Evolutionary conservation across 768 basidiomycete species (phyloP).

Genomic region (Boletus rubroflammeus): DNA sequence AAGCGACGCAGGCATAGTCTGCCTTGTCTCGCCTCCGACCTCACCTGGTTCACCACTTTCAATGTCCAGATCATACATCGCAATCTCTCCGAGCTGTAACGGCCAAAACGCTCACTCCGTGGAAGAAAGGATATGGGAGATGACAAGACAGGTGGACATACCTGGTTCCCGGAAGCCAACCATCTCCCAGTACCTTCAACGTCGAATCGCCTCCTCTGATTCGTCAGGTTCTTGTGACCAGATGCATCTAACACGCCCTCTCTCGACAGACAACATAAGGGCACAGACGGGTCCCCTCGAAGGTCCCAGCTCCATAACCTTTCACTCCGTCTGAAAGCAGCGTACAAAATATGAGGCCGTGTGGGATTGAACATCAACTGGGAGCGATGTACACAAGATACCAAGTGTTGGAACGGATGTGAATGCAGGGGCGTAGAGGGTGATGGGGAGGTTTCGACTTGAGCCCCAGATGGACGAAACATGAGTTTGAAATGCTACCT

Average conservation of each 20-base stretch:
- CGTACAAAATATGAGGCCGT: constrained; percentile 69
- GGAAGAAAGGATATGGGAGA: not conserved
- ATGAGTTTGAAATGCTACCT: not conserved
- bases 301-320: constrained; percentile 77
- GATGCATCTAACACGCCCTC: not conserved
- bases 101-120: not conserved
- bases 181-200: constrained; percentile 64
- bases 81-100: constrained; percentile 53
- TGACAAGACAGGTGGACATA: constrained; percentile 27
- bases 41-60: not conserved
- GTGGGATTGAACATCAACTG: constrained; percentile 78
- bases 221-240: constrained; percentile 40
- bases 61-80: constrained; percentile 50
- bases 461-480: not conserved
- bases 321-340: constrained; percentile 63
- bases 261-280: constrained; percentile 36
- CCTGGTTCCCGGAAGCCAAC: constrained; percentile 67
- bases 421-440: no score
- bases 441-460: not conserved
- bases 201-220: constrained; percentile 79
- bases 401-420: not conserved
- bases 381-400: not conserved
- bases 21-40: constrained; percentile 4
- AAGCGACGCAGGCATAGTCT: constrained; percentile 29
- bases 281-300: constrained; percentile 48